Evolutionary conservation across 2,329 filamentous ascomycete species (phyloP).

Genomic region (Phoma sp.): DNA sequence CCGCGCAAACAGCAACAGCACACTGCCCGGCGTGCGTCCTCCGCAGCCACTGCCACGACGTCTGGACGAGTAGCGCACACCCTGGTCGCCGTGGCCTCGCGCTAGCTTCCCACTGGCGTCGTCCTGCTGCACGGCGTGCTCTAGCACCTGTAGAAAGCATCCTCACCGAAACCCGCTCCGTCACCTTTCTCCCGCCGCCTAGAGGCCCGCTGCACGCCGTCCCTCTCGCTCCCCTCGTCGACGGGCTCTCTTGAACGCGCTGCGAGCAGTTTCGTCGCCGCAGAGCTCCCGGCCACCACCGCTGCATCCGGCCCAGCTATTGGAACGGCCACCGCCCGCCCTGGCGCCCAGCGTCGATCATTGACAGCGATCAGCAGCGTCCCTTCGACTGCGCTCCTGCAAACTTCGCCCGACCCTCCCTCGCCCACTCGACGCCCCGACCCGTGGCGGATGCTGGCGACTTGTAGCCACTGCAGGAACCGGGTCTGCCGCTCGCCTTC

Average conservation of each 20-base stretch:
- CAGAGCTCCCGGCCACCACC: background rate
- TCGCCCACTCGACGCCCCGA: background rate
- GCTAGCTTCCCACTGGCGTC: constrained; percentile 5
- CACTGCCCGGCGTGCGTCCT: background rate
- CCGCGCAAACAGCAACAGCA: background rate
- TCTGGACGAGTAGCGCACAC: background rate
- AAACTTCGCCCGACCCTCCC: background rate
- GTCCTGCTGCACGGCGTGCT: constrained; percentile 9
- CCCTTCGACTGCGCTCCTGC: constrained; percentile 9
- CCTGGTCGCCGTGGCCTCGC: constrained; percentile 10
- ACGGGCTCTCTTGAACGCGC: constrained; percentile 1
- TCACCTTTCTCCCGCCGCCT: constrained; percentile 6
- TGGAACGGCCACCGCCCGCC: constrained; percentile 3
- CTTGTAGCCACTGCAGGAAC: constrained; percentile 11
- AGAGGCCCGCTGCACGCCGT: constrained; percentile 9
- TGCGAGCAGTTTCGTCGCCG: constrained; percentile 7
- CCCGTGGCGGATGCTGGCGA: constrained; percentile 9
- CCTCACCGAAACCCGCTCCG: constrained; percentile 10
- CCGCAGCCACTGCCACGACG: constrained; percentile 2
- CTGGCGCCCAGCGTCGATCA: constrained; percentile 17
- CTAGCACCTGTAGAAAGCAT: constrained; percentile 4
- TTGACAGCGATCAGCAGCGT: constrained; percentile 14
- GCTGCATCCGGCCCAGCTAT: constrained; percentile 15
- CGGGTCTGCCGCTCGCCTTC: constrained; percentile 11
- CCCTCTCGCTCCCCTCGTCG: background rate